Evolutionary conservation across 164 flowering plant genomes (phyloP).

Genomic region (Cinnamomum micranthum): DNA sequence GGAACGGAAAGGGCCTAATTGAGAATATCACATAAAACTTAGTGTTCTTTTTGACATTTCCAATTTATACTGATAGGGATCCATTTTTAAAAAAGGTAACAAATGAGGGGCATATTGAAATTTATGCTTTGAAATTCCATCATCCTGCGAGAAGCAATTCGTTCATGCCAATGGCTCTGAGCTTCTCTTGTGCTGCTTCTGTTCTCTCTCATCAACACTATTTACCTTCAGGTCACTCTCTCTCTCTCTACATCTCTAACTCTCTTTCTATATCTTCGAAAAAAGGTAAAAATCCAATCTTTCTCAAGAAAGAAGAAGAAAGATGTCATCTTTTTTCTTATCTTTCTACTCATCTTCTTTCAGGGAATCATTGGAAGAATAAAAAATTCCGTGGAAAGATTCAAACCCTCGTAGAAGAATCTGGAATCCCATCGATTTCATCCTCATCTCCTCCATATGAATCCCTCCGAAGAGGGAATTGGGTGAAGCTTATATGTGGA

Average conservation of each 20-base stretch:
- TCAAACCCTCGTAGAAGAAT: constrained; percentile 27
- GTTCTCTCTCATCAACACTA: constrained; percentile 20
- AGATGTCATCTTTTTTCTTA: constrained; percentile 5
- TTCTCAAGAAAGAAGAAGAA: background rate
- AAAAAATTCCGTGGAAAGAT: constrained; percentile 28
- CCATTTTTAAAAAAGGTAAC: too few species aligned
- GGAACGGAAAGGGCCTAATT: too few species aligned
- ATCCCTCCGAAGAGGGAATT: constrained; percentile 58
- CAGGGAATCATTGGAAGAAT: constrained; percentile 16
- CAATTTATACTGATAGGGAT: too few species aligned
- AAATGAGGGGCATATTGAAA: too few species aligned
- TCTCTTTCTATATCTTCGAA: too few species aligned
- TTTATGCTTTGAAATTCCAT: too few species aligned
- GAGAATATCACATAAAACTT: too few species aligned
- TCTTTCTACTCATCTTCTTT: background rate
- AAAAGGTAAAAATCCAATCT: too few species aligned
- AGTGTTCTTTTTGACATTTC: too few species aligned
- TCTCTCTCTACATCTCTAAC: background rate
- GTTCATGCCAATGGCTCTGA: constrained; percentile 29
- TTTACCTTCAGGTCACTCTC: constrained; percentile 3
- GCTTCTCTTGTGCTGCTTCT: constrained; percentile 31
- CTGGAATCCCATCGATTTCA: constrained; percentile 34
- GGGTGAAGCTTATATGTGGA: constrained; percentile 91
- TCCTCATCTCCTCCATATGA: constrained; percentile 33
- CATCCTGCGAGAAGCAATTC: too few species aligned